phyloP scores from a whole-genome alignment of 2,329 filamentous ascomycete species.

The Dryadomyces quercivorus region DNA sequence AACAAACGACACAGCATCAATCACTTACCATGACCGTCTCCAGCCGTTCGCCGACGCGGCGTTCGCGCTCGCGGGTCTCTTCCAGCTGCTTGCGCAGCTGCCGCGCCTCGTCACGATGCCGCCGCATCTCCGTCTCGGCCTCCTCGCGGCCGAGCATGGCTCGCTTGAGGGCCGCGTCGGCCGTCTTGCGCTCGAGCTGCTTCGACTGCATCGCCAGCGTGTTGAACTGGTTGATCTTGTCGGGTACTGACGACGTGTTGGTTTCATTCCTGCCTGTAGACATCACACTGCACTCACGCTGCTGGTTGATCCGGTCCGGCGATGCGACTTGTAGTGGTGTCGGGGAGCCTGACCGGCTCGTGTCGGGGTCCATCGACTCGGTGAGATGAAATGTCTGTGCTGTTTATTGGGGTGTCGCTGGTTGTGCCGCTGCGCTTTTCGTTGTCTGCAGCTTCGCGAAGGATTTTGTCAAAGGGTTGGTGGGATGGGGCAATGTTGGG shows the following conservation, averaged over 20 bases:
- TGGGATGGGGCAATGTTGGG: neutral
- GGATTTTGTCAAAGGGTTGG: neutral
- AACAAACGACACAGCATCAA: neutral
- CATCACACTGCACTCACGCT: constrained; percentile 17
- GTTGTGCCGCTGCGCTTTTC: too few species aligned
- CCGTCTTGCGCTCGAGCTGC: constrained; percentile 50
- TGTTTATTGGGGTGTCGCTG: neutral
- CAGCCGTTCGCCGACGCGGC: constrained; percentile 52
- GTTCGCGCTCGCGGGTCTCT: constrained; percentile 53
- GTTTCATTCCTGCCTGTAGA: neutral
- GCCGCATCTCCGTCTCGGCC: constrained; percentile 55
- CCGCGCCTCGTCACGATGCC: constrained; percentile 48
- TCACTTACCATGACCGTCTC: constrained; percentile 53
- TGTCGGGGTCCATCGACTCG: constrained; percentile 26
- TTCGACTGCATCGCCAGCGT: constrained; percentile 48
- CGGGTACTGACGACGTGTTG: constrained; percentile 38
- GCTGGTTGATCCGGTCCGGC: constrained; percentile 50
- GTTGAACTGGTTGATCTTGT: constrained; percentile 64
- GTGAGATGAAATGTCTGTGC: neutral
- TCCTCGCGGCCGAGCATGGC: constrained; percentile 59
- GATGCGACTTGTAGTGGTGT: constrained; percentile 47
- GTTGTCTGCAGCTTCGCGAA: neutral
- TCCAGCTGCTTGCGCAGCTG: constrained; percentile 45
- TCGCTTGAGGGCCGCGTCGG: constrained; percentile 53
- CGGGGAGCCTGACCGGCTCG: constrained; percentile 41